These are phyloP conservation scores for Penicillium goetzii DNA, from an alignment of 495 filamentous ascomycete species.

Conservation along the genomic window DNA sequence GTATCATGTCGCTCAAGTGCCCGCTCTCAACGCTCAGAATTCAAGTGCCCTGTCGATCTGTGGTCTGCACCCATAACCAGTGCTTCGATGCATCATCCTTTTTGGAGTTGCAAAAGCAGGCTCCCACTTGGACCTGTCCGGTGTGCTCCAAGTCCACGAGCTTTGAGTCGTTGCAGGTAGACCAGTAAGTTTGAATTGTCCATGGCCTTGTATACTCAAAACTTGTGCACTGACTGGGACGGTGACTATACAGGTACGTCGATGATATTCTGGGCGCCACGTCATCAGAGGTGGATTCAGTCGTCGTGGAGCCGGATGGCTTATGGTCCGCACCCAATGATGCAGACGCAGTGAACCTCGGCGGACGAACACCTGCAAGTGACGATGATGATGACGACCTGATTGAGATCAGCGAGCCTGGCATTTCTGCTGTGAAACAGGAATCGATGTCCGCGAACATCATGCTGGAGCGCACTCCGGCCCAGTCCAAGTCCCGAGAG, in stretches of 20 bases:
- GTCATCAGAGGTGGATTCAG: slow-evolving; percentile 70
- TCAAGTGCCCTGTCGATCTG: slow-evolving; percentile 75
- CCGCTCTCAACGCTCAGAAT: slow-evolving; percentile 86
- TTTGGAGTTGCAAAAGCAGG: slow-evolving; percentile 91
- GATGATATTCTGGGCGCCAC: slow-evolving; percentile 80
- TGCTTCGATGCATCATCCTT: slow-evolving; percentile 97
- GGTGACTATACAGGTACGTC: slow-evolving; percentile 68
- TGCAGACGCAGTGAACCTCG: slow-evolving; percentile 37
- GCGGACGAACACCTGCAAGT: slow-evolving; percentile 43
- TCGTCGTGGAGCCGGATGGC: slow-evolving; percentile 87
- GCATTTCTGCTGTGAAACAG: slow-evolving; percentile 48
- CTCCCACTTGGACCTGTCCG: slow-evolving; percentile 91
- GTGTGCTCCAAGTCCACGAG: slow-evolving; percentile 83
- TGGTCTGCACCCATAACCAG: slow-evolving; percentile 83
- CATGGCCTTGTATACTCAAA: neutral
- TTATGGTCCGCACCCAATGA: slow-evolving; percentile 65
- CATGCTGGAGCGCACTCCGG: slow-evolving; percentile 53
- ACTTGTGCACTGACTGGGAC: slow-evolving; percentile 8
- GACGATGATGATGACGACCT: slow-evolving; percentile 70
- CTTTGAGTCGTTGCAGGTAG: slow-evolving; percentile 81
- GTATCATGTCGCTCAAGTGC: slow-evolving; percentile 87
- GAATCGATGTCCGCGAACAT: slow-evolving; percentile 43
- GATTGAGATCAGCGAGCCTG: slow-evolving; percentile 65
- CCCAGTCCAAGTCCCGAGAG: slow-evolving; percentile 58
- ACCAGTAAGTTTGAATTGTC: slow-evolving; percentile 64